Percentiles rank a stretch among this genome's conserved stretches.
Evolutionary conservation across 768 basidiomycete species (phyloP).

Genomic region (Russula sp.): DNA sequence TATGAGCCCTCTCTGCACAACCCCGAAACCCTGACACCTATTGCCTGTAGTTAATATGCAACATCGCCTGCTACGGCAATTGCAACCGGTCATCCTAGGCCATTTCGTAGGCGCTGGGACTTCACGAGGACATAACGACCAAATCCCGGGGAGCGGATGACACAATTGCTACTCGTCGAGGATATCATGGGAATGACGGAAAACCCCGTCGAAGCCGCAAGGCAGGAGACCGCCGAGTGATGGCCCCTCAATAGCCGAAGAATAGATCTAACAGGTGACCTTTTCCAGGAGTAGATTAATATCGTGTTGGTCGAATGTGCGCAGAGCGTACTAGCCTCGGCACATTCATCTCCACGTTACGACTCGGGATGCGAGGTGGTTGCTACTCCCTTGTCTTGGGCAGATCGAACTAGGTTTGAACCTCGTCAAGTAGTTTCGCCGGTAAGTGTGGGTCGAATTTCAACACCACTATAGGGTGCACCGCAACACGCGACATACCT

Average conservation of each 20-base stretch:
- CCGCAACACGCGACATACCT: neutral
- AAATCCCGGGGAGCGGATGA: conserved; percentile 38
- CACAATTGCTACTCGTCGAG: conserved; percentile 35
- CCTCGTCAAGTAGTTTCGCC: neutral
- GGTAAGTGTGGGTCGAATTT: conserved; percentile 9
- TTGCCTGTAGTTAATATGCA: conserved; percentile 39
- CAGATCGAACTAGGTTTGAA: conserved; percentile 16
- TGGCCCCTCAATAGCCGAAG: neutral
- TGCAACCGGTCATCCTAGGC: too few relatives aligned
- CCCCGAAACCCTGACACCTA: neutral
- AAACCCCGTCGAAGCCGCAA: conserved; percentile 42
- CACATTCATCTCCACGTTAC: neutral
- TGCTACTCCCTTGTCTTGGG: too few relatives aligned
- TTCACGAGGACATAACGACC: conserved; percentile 41
- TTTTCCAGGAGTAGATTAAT: neutral
- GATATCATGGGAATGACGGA: conserved; percentile 34
- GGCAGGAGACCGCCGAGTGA: conserved; percentile 25
- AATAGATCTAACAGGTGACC: neutral
- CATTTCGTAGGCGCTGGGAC: conserved; percentile 36
- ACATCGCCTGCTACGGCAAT: too few relatives aligned
- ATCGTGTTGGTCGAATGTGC: neutral
- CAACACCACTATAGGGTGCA: neutral
- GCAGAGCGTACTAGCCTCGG: neutral
- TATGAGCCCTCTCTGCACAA: conserved; percentile 31
- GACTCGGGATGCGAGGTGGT: neutral